Evolutionary conservation across 805 yeast species (phyloP).

Genomic region (Saturnispora saitoi): DNA sequence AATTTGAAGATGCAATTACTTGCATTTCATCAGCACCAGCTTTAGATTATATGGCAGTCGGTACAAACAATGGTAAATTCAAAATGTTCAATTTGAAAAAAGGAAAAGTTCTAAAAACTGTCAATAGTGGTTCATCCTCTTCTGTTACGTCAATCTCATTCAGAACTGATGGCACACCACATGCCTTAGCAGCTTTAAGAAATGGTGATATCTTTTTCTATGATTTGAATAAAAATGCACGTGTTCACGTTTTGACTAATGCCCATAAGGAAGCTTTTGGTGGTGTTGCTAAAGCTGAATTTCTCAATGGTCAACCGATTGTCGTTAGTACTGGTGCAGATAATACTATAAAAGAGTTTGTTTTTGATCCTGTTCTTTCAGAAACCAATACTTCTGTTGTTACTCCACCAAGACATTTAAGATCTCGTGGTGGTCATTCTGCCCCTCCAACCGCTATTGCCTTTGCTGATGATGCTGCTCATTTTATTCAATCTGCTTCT

Average conservation of each 20-base stretch:
- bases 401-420: constrained; percentile 81
- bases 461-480: constrained; percentile 71
- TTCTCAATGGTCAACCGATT: constrained; percentile 87
- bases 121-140: constrained; percentile 34
- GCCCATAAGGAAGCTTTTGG: constrained; percentile 70
- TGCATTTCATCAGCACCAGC: constrained; percentile 80
- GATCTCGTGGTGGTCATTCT: constrained; percentile 97
- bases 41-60: constrained; percentile 74
- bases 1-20: constrained; percentile 50
- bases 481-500: constrained; percentile 79
- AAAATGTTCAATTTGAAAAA: constrained; percentile 58
- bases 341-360: constrained; percentile 80
- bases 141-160: constrained; percentile 62
- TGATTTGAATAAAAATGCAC: constrained; percentile 61
- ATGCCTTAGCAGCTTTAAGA: constrained; percentile 67
- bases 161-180: constrained; percentile 84
- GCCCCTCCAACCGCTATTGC: constrained; percentile 72
- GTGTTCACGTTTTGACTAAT: constrained; percentile 66
- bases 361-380: constrained; percentile 84
- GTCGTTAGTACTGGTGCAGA: constrained; percentile 87
- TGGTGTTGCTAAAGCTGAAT: constrained; percentile 66
- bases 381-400: constrained; percentile 54
- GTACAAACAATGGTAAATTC: constrained; percentile 61
- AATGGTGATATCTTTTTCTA: constrained; percentile 82
- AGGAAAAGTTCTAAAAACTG: constrained; percentile 48